Percentiles rank a stretch among this genome's conserved stretches.
Evolutionary conservation across 2,329 filamentous ascomycete genomes (phyloP).

Genomic region (Colletotrichum sp.): DNA sequence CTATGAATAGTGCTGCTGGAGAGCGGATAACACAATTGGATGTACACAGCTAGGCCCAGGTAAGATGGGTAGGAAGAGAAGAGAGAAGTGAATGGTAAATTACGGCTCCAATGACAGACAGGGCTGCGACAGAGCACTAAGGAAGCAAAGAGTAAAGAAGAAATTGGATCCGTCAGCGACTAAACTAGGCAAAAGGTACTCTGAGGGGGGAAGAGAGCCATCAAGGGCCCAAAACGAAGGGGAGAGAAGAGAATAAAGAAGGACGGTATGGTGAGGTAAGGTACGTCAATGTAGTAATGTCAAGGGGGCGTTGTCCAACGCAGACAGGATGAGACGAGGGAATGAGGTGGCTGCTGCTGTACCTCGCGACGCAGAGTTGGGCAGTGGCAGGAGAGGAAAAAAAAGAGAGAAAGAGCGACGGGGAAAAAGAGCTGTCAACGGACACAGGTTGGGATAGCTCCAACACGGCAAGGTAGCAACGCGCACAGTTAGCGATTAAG

Average conservation of each 20-base stretch:
- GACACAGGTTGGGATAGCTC: not conserved
- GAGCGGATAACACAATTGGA: not conserved
- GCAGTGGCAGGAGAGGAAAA: not conserved
- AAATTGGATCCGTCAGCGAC: not conserved
- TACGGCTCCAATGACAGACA: not conserved
- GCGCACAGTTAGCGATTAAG: not conserved
- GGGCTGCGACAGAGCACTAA: not conserved
- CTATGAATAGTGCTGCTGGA: not conserved
- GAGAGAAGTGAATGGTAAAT: not conserved
- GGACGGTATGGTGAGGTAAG: not conserved
- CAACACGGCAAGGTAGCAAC: not conserved
- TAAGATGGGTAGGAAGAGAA: not conserved
- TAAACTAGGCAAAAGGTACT: not conserved
- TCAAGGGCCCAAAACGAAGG: not conserved
- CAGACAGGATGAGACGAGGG: not conserved
- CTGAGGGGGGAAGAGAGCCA: not conserved
- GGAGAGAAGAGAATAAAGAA: not conserved
- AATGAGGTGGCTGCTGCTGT: not conserved
- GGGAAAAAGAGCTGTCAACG: not conserved
- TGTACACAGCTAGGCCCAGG: not conserved
- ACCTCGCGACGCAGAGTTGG: not conserved
- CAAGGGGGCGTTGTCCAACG: not conserved
- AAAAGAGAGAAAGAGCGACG: not conserved
- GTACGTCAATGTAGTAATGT: not conserved
- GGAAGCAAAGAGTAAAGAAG: not conserved